Evolutionary conservation across 2,329 filamentous ascomycete species (phyloP).

Genomic region (Talaromyces sp.): DNA sequence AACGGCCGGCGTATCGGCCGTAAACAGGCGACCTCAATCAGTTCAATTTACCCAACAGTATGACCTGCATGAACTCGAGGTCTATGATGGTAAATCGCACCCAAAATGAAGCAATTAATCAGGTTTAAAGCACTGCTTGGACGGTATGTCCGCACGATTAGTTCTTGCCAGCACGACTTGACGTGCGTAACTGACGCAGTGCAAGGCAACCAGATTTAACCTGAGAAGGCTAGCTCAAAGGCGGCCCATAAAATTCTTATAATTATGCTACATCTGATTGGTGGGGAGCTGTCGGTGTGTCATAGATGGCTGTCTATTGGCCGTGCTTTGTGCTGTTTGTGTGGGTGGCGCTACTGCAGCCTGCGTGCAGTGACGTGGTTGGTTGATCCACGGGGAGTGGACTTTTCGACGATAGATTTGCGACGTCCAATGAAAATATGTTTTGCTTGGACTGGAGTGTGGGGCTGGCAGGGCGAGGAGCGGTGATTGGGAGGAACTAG

Average conservation of each 20-base stretch:
- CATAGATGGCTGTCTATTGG: neutral
- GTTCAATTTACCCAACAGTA: neutral
- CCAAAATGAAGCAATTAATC: slow-evolving; percentile 9
- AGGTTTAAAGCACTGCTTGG: neutral
- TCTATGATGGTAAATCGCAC: neutral
- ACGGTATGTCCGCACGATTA: neutral
- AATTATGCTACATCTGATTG: slow-evolving; percentile 1
- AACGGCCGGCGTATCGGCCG: neutral
- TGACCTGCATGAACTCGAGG: neutral
- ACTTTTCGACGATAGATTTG: neutral
- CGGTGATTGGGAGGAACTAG: slow-evolving; percentile 3
- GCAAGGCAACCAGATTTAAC: neutral
- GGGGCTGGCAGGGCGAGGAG: neutral
- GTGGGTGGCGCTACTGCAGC: slow-evolving; percentile 2
- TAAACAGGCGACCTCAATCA: neutral
- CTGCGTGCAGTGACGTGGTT: slow-evolving; percentile 12
- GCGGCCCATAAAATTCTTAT: neutral
- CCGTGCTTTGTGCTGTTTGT: neutral
- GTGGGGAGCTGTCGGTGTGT: slow-evolving; percentile 3
- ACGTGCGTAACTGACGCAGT: neutral
- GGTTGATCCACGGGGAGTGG: neutral
- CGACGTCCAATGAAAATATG: neutral
- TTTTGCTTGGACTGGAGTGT: neutral
- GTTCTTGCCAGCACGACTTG: neutral
- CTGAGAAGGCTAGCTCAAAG: neutral